phyloP scores from a whole-genome alignment of 2,329 filamentous ascomycete genomes.

The Epichloe sylvatica region DNA sequence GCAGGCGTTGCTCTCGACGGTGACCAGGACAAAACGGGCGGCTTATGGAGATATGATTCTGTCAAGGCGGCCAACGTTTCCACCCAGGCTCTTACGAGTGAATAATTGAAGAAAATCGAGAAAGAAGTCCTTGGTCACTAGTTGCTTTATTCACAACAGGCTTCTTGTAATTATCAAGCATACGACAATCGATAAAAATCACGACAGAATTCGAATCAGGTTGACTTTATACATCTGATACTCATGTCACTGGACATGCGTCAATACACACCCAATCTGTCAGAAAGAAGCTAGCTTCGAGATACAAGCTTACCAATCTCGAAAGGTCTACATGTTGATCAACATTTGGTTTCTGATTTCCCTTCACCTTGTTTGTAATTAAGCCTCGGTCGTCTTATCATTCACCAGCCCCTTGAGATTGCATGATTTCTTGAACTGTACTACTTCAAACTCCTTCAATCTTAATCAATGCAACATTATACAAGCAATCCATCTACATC shows the following conservation, averaged over 20 bases:
- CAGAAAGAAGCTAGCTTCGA: too few species aligned
- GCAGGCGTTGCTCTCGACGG: slow-evolving; percentile 36
- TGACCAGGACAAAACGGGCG: slow-evolving; percentile 46
- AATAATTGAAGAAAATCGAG: slow-evolving; percentile 29
- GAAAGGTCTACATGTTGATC: too few species aligned
- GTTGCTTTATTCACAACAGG: neutral
- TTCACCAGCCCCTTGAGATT: neutral
- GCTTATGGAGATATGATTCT: slow-evolving; percentile 45
- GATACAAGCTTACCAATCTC: too few species aligned
- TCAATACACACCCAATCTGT: too few species aligned
- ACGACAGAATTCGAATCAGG: neutral
- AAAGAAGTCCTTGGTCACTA: slow-evolving; percentile 29
- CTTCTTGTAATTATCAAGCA: neutral
- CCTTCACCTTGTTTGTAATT: too few species aligned
- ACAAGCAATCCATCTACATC: slow-evolving; percentile 14
- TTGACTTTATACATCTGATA: too few species aligned
- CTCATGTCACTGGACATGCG: too few species aligned
- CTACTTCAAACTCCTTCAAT: neutral
- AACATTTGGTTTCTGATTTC: too few species aligned
- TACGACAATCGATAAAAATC: neutral
- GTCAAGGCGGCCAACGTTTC: slow-evolving; percentile 27
- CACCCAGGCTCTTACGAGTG: slow-evolving; percentile 24
- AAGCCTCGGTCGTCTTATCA: neutral
- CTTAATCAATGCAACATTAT: neutral
- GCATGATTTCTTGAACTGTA: neutral